Evolutionary conservation across 805 yeast genomes (phyloP).

Genomic region (Sporopachydermia quercuum): DNA sequence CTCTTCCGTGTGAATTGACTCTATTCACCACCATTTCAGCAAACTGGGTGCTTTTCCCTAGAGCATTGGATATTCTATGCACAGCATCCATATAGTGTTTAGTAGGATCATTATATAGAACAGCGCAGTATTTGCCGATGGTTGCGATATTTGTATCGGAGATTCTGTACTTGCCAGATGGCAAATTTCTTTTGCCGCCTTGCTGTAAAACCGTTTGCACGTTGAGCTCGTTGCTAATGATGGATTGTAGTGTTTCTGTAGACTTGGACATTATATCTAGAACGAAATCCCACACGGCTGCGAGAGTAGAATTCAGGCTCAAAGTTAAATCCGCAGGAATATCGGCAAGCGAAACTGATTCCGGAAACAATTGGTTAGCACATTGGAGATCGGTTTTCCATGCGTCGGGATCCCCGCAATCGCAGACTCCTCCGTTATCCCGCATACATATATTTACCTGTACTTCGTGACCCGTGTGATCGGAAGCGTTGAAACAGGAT

Average conservation of each 20-base stretch:
- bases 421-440: constrained; percentile 68
- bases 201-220: neutral
- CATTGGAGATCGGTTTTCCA: constrained; percentile 48
- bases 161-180: constrained; percentile 29
- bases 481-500: constrained; percentile 52
- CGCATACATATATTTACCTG: constrained; percentile 47
- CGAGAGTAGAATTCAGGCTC: constrained; percentile 27
- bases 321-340: constrained; percentile 30
- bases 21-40: constrained; percentile 58
- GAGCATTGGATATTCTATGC: constrained; percentile 45
- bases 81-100: constrained; percentile 65
- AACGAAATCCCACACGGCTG: constrained; percentile 38
- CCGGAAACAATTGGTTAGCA: constrained; percentile 17
- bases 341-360: constrained; percentile 15
- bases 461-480: constrained; percentile 62
- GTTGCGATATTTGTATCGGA: constrained; percentile 28
- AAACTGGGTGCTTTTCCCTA: constrained; percentile 47
- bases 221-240: neutral
- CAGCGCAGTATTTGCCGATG: constrained; percentile 36
- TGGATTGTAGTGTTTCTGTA: constrained; percentile 22
- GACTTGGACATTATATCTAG: constrained; percentile 44
- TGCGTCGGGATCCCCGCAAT: constrained; percentile 82
- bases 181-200: neutral
- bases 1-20: constrained; percentile 52
- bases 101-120: constrained; percentile 66